phyloP scores from a whole-genome alignment of 257 asterid genomes.

The Mentha longifolia region DNA sequence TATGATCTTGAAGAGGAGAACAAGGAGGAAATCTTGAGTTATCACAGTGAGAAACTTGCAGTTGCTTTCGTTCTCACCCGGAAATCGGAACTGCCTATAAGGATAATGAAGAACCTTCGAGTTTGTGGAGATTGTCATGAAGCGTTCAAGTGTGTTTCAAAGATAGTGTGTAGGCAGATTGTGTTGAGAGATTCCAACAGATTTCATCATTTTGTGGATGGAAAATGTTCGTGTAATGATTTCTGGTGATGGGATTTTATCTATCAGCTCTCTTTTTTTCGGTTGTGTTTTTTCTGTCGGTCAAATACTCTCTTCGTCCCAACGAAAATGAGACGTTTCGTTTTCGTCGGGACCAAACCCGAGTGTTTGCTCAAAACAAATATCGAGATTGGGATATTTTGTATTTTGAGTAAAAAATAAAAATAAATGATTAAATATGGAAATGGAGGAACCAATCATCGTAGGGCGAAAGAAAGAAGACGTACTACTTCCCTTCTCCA shows the following conservation, averaged over 20 bases:
- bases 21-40: conserved; percentile 75
- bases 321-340: no score
- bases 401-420: no score
- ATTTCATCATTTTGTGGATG: conserved; percentile 83
- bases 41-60: conserved; percentile 89
- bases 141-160: conserved; percentile 73
- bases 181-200: no score
- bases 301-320: no score
- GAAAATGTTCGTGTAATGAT: conserved; percentile 83
- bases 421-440: no score
- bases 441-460: no score
- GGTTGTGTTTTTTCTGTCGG: no score
- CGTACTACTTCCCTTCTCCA: conserved; percentile 62
- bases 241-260: conserved; percentile 52
- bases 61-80: conserved; percentile 79
- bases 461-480: conserved; percentile 22
- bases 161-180: no score
- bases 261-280: no score
- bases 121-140: conserved; percentile 91
- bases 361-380: no score
- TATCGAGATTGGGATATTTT: no score
- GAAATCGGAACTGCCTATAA: conserved; percentile 64
- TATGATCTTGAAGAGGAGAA: conserved; percentile 86
- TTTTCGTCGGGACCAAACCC: no score
- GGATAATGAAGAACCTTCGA: conserved; percentile 92